These are phyloP conservation scores for Tetratostichococcus sp. DNA, from an alignment of 139 green algal species.

Conservation along the genomic window DNA sequence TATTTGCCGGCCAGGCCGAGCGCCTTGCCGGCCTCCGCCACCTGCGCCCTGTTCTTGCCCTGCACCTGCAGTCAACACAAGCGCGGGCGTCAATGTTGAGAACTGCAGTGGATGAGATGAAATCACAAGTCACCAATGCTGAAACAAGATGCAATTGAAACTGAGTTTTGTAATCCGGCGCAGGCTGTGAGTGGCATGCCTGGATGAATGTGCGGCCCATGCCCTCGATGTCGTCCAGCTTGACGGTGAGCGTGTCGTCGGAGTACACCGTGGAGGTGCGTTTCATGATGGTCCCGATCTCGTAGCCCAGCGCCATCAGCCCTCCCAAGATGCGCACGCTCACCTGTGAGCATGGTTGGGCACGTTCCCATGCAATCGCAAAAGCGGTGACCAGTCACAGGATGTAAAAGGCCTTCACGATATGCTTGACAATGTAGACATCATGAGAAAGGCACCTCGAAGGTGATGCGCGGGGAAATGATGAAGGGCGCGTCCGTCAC, in stretches of 20 bases:
- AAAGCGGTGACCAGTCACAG: too few species aligned
- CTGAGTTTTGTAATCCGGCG: too few species aligned
- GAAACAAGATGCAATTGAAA: too few species aligned
- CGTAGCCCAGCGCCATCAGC: slow-evolving; percentile 96
- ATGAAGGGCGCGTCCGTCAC: slow-evolving; percentile 91
- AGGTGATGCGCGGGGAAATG: slow-evolving; percentile 91
- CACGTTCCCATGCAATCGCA: too few species aligned
- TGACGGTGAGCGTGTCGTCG: slow-evolving; percentile 53
- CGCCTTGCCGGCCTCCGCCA: slow-evolving; percentile 51
- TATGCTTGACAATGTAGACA: too few species aligned
- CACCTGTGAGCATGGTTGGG: slow-evolving; percentile 50
- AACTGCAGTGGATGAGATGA: too few species aligned
- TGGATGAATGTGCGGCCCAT: slow-evolving; percentile 63
- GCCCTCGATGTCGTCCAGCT: slow-evolving; percentile 81
- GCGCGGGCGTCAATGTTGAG: too few species aligned
- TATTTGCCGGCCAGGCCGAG: slow-evolving; percentile 85
- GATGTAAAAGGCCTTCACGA: too few species aligned
- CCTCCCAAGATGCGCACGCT: slow-evolving; percentile 88
- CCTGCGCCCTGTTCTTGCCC: slow-evolving; percentile 65
- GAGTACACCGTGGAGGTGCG: slow-evolving; percentile 49
- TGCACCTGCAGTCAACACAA: slow-evolving; percentile 42
- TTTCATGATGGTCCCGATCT: slow-evolving; percentile 91
- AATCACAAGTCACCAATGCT: too few species aligned
- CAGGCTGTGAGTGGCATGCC: slow-evolving; percentile 19
- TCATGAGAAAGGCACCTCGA: too few species aligned